A percentile compares a stretch with the other conserved stretches of the same genome.
These are phyloP conservation scores for Kalanchoe fedtschenkoi DNA, from an alignment of 164 flowering plant genomes.

Conservation along the genomic window DNA sequence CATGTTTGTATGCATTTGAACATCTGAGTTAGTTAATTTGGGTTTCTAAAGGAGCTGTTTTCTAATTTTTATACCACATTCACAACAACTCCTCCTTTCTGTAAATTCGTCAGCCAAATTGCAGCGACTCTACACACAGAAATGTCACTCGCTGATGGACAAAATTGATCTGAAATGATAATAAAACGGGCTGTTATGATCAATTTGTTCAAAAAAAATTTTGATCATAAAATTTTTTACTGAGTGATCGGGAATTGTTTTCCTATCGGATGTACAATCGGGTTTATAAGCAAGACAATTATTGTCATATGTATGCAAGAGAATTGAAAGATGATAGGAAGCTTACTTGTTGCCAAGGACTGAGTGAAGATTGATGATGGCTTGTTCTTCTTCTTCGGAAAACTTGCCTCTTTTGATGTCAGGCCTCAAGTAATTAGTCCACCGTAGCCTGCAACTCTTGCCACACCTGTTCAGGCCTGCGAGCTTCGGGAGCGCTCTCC, in stretches of 20 bases:
- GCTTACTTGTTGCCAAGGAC: conserved; percentile 2
- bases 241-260: too few relatives aligned
- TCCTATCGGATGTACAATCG: too few relatives aligned
- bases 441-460: conserved; percentile 1
- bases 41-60: background rate
- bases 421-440: conserved; percentile 2
- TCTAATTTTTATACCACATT: background rate
- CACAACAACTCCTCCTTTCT: background rate
- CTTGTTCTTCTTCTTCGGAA: conserved; percentile 1
- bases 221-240: too few relatives aligned
- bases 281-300: too few relatives aligned
- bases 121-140: too few relatives aligned
- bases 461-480: conserved; percentile 2
- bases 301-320: too few relatives aligned
- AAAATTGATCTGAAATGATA: background rate
- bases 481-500: conserved; percentile 1
- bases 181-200: too few relatives aligned
- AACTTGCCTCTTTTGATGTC: conserved; percentile 1
- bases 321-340: too few relatives aligned
- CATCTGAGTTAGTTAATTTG: background rate
- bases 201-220: too few relatives aligned
- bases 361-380: background rate
- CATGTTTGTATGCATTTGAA: background rate
- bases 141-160: too few relatives aligned
- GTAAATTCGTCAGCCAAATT: background rate